A percentile compares a stretch with the other conserved stretches of the same genome.
phyloP scores from a whole-genome alignment of 345 rosid species.

The Aquilaria malaccensis region DNA sequence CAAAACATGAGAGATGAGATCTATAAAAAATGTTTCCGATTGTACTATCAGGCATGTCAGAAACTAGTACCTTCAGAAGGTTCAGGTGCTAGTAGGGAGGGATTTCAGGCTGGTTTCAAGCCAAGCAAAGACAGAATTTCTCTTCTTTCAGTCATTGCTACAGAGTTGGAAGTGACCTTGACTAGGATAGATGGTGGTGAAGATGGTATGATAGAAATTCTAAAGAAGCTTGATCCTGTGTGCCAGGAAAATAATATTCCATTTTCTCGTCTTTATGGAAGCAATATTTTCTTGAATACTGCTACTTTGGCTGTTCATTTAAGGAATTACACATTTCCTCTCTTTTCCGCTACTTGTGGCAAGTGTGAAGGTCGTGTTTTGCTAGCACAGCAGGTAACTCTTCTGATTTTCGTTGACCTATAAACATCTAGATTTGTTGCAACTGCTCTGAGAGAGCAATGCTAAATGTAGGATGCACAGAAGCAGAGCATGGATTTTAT shows the following conservation, averaged over 20 bases:
- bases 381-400: constrained; percentile 86
- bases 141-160: constrained; percentile 70
- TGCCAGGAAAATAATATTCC: constrained; percentile 66
- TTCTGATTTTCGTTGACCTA: no score
- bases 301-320: constrained; percentile 59
- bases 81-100: constrained; percentile 74
- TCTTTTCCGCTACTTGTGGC: constrained; percentile 69
- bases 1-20: constrained; percentile 63
- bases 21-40: constrained; percentile 59
- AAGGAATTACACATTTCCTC: constrained; percentile 82
- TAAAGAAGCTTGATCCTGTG: constrained; percentile 81
- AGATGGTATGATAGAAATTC: constrained; percentile 73
- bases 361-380: constrained; percentile 86
- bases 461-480: no score
- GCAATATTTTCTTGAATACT: constrained; percentile 52
- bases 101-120: constrained; percentile 91
- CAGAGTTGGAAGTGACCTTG: constrained; percentile 83
- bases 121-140: constrained; percentile 67
- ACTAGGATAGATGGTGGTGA: constrained; percentile 80
- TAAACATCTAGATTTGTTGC: no score
- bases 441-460: no score
- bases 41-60: constrained; percentile 85
- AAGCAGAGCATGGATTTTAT: no score
- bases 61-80: constrained; percentile 61
- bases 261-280: constrained; percentile 86